Base-by-base conservation (phyloP, 148 eudicot genomes). In the Rhododendron molle region DNA sequence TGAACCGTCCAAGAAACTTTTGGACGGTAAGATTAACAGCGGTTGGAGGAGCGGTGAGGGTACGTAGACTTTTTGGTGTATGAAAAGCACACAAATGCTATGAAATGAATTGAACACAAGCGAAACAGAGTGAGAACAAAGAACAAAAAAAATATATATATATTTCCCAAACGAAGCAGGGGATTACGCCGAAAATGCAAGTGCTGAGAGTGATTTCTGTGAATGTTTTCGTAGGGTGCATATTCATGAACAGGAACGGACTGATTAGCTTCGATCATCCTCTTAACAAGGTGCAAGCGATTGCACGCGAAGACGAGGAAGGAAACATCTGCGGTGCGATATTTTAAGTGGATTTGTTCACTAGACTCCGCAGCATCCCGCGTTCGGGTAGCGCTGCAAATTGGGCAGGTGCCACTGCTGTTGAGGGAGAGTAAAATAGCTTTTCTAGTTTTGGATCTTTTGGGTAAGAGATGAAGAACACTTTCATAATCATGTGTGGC, bases 231-330 rank as follows among this genome's bases (percentile, higher is more conserved):
- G 73, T 52, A 89, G 90, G 93, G 16, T 91, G 91, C 73, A 85
- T 91, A 44, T 91, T 88, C 84, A 81, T 76, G 78, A 89, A 85
- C 83, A 83, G 16, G 44, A 81, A n/a, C 52, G 88, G 91, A 54
- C 82, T 89, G 78, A 89, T 83, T 1, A 88, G 91, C 79, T 89
- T 91, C 32, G 91, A 89, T 89, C 91, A 89, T 83, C 91, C 92
- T 9, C 87, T 89, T 10, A 56, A 89, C 86, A 87, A 89, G 72
- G 87, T 91, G 38, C 77, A 76, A 78, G 89, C 85, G 74, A 78
- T 86, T 47, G 23, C 34, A 1, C 78, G 85, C 5, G 86, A 86
- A 56, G 91, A 89, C 40, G 83, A 81, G 34, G 85, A 89, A 38
- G 91, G 93, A 77, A 88, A 85, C 12, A 54, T 89, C 11, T 47